phyloP scores from a whole-genome alignment of 768 basidiomycete species.

The Auriculariales sp. region DNA sequence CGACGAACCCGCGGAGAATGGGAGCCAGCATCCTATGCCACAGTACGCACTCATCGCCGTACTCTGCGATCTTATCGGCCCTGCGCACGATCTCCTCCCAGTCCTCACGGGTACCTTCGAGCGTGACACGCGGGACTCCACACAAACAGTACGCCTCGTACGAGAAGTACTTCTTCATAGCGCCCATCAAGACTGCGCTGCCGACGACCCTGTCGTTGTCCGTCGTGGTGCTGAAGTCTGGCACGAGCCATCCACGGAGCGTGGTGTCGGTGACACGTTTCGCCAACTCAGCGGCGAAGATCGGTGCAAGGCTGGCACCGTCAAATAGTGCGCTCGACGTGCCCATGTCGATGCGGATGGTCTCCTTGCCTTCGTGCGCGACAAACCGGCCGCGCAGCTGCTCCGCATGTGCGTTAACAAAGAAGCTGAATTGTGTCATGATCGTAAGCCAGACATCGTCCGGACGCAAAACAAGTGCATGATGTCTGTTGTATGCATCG shows the following conservation, averaged over 20 bases:
- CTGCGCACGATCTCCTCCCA: slow-evolving; percentile 22
- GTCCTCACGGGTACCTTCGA: slow-evolving; percentile 26
- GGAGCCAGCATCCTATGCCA: slow-evolving; percentile 28
- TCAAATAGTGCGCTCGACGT: slow-evolving; percentile 17
- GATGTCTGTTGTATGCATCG: slow-evolving; percentile 21
- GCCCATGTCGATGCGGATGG: slow-evolving; percentile 11
- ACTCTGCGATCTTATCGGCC: slow-evolving; percentile 24
- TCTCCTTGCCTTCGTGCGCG: slow-evolving; percentile 17
- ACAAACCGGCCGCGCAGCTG: slow-evolving; percentile 21
- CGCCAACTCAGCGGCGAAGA: slow-evolving; percentile 14
- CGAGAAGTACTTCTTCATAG: slow-evolving; percentile 21
- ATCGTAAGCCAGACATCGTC: slow-evolving; percentile 37
- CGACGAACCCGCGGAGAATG: slow-evolving; percentile 18
- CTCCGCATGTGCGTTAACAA: slow-evolving; percentile 14
- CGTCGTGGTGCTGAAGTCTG: slow-evolving; percentile 31
- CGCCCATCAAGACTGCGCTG: slow-evolving; percentile 28
- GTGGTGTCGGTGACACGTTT: slow-evolving; percentile 14
- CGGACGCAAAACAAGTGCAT: slow-evolving; percentile 27
- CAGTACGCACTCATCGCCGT: slow-evolving; percentile 19
- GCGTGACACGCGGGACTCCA: slow-evolving; percentile 30
- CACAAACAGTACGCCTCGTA: slow-evolving; percentile 19
- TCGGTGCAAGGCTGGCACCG: slow-evolving; percentile 15
- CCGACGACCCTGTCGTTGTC: slow-evolving; percentile 21
- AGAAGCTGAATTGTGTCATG: slow-evolving; percentile 23
- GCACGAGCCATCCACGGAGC: slow-evolving; percentile 27